Conservation (phyloP, 352 stramenopile species). For the Phytopythium ostracodes region DNA sequence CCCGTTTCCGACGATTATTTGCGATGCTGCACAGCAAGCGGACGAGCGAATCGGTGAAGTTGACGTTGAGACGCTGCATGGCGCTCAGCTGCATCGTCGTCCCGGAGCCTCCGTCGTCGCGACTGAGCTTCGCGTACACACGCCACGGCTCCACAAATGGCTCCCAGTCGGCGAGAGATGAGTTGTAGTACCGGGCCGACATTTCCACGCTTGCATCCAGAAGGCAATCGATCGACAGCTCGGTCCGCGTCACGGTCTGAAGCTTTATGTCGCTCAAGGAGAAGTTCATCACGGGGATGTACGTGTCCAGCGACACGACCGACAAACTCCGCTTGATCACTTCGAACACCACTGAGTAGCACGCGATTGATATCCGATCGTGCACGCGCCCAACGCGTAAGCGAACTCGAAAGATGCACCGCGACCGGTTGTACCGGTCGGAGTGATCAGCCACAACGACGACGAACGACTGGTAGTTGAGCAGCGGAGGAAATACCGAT, state of each 20-base stretch:
- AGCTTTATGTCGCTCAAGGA: constrained; percentile 82
- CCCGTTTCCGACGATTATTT: constrained; percentile 70
- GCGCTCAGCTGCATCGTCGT: constrained; percentile 78
- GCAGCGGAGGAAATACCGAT: constrained; percentile 45
- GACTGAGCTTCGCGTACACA: constrained; percentile 63
- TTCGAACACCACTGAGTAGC: constrained; percentile 82
- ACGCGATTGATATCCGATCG: constrained; percentile 61
- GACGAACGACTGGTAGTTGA: constrained; percentile 77
- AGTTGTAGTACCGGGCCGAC: constrained; percentile 87
- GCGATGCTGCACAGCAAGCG: constrained; percentile 75
- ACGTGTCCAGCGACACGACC: constrained; percentile 83
- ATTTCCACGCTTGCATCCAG: constrained; percentile 79
- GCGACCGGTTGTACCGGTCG: constrained; percentile 35
- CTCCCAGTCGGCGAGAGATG: constrained; percentile 82
- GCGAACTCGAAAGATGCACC: constrained; percentile 56
- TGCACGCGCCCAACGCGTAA: constrained; percentile 71
- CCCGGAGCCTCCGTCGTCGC: constrained; percentile 40
- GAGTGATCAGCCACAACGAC: constrained; percentile 39
- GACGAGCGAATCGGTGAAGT: constrained; percentile 82
- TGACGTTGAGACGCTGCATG: constrained; percentile 83
- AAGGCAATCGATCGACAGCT: constrained; percentile 60
- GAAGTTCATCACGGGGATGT: constrained; percentile 89
- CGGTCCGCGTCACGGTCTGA: constrained; percentile 59
- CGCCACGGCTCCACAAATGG: constrained; percentile 85
- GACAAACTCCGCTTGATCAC: constrained; percentile 89